Evolutionary conservation across 768 basidiomycete genomes (phyloP).

Genomic region (Saitozyma sp.): DNA sequence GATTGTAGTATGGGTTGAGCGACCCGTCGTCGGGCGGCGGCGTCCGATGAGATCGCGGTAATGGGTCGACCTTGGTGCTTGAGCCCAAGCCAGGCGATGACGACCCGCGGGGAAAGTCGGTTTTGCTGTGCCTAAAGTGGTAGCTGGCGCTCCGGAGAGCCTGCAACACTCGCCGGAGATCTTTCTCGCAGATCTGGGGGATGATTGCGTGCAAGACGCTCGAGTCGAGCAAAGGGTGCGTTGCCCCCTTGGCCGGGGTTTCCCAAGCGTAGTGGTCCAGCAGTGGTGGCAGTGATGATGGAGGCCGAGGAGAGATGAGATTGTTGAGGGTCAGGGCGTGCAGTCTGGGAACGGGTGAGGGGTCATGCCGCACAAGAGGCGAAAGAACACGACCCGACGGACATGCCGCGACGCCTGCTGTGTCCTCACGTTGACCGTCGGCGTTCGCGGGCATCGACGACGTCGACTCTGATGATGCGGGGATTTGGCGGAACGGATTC

Average conservation of each 20-base stretch:
- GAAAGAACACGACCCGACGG: slow-evolving; percentile 17
- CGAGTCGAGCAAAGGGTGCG: slow-evolving; percentile 38
- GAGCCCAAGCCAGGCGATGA: not conserved
- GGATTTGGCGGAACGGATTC: slow-evolving; percentile 21
- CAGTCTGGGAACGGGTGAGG: slow-evolving; percentile 25
- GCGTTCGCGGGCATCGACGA: no score
- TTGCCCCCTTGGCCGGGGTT: slow-evolving; percentile 16
- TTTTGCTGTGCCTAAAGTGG: no score
- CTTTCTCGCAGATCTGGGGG: slow-evolving; percentile 16
- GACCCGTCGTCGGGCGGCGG: slow-evolving; percentile 43
- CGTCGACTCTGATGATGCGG: no score
- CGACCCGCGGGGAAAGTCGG: no score
- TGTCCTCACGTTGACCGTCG: no score
- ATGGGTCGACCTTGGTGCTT: slow-evolving; percentile 11
- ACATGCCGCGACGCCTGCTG: no score
- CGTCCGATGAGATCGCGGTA: slow-evolving; percentile 26
- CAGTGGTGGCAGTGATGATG: slow-evolving; percentile 43
- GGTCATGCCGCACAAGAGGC: slow-evolving; percentile 21
- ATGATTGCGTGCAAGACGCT: slow-evolving; percentile 26
- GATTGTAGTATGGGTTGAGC: slow-evolving; percentile 42
- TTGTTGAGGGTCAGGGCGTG: slow-evolving; percentile 32
- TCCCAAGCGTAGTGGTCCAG: slow-evolving; percentile 42
- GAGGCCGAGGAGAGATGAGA: slow-evolving; percentile 40
- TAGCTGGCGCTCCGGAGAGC: slow-evolving; percentile 21
- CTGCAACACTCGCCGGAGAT: slow-evolving; percentile 27